These are phyloP conservation scores for Nyssa sinensis DNA, from an alignment of 148 eudicot genomes.

Conservation along the genomic window DNA sequence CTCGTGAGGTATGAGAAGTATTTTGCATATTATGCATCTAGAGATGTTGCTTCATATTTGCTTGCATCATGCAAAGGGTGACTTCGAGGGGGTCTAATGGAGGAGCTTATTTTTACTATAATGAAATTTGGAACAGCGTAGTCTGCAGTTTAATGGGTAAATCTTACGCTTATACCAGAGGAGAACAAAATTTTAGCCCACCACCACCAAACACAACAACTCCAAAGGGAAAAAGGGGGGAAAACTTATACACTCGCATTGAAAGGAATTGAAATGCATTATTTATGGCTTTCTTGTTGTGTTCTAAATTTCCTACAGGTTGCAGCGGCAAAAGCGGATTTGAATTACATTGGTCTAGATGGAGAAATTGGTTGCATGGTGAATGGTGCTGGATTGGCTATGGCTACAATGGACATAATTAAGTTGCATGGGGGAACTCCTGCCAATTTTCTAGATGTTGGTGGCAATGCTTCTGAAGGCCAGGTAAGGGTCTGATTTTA, in stretches of 20 bases:
- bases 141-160: background rate
- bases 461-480: slow-evolving; percentile 94
- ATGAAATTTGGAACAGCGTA: background rate
- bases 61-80: background rate
- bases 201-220: too few species aligned
- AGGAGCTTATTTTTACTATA: background rate
- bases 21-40: background rate
- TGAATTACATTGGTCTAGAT: slow-evolving; percentile 95
- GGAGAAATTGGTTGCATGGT: slow-evolving; percentile 99
- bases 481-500: slow-evolving; percentile 49
- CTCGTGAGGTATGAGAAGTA: slow-evolving; percentile 73
- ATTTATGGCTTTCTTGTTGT: background rate
- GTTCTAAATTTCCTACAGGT: slow-evolving; percentile 45
- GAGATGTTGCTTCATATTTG: background rate
- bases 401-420: slow-evolving; percentile 99
- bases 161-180: too few species aligned
- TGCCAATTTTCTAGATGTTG: slow-evolving; percentile 97
- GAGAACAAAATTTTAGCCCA: too few species aligned
- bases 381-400: too few species aligned
- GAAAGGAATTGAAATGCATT: background rate
- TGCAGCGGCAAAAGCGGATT: slow-evolving; percentile 92
- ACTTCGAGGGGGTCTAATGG: background rate
- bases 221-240: too few species aligned
- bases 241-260: too few species aligned
- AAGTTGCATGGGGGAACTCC: slow-evolving; percentile 97